phyloP scores from a whole-genome alignment of 1,284 basidiomycete genomes.

The Cutaneotrichosporon cyanovorans region DNA sequence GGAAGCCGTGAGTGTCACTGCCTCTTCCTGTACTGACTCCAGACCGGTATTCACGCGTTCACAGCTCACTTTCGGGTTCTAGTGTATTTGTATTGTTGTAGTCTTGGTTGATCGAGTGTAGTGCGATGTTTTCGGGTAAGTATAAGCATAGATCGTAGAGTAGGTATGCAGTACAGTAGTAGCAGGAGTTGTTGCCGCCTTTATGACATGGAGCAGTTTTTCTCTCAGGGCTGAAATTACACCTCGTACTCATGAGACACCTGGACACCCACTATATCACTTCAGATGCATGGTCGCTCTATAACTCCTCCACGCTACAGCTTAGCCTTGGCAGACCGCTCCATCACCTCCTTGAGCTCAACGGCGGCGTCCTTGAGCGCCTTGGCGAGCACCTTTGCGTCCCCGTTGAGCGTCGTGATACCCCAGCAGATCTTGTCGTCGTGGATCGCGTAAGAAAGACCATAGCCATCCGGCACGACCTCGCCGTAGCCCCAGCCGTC shows the following conservation, averaged over 20 bases:
- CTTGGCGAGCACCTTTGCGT: constrained; percentile 57
- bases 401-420: constrained; percentile 71
- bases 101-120: no score
- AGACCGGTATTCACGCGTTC: constrained; percentile 76
- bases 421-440: constrained; percentile 85
- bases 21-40: not conserved
- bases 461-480: constrained; percentile 89
- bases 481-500: constrained; percentile 98
- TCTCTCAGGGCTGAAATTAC: no score
- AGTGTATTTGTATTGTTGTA: not conserved
- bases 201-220: no score
- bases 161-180: no score
- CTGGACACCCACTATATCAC: no score
- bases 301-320: constrained; percentile 10
- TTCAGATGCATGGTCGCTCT: not conserved
- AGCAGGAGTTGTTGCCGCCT: no score
- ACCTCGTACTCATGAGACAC: no score
- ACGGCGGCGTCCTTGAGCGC: constrained; percentile 71
- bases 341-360: constrained; percentile 67
- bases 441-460: constrained; percentile 85
- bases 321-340: constrained; percentile 50
- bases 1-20: constrained; percentile 62
- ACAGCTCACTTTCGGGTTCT: constrained; percentile 82
- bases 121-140: no score
- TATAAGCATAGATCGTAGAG: no score